These are phyloP conservation scores for Alternaria dauci DNA, from an alignment of 2,329 filamentous ascomycete genomes.

Conservation along the genomic window DNA sequence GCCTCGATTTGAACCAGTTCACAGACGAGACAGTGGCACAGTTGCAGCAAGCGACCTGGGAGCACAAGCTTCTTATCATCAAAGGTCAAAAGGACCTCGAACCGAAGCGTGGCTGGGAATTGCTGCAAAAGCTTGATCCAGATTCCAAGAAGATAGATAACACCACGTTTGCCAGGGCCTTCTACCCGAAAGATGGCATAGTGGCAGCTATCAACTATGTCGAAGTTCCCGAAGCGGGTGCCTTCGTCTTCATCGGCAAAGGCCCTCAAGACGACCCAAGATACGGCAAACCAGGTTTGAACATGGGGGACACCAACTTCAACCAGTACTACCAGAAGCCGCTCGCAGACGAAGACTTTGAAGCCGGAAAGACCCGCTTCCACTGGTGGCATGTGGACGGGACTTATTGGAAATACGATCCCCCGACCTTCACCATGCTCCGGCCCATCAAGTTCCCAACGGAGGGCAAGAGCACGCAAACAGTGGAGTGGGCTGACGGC, in stretches of 20 bases:
- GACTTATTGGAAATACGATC: not conserved
- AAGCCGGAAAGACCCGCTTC: conserved; percentile 8
- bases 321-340: conserved; percentile 9
- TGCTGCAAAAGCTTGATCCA: conserved; percentile 6
- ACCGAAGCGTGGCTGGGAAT: conserved; percentile 6
- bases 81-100: conserved; percentile 9
- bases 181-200: conserved; percentile 6
- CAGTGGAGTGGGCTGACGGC: conserved; percentile 6
- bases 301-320: conserved; percentile 8
- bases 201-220: not conserved
- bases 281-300: conserved; percentile 9
- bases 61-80: conserved; percentile 11
- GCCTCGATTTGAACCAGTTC: conserved; percentile 10
- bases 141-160: conserved; percentile 8
- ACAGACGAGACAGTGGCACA: conserved; percentile 1
- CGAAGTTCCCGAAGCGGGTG: conserved; percentile 9
- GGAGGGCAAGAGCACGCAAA: not conserved
- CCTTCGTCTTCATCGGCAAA: conserved; percentile 10
- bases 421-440: conserved; percentile 4
- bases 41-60: conserved; percentile 8
- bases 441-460: conserved; percentile 6
- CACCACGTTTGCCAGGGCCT: conserved; percentile 4
- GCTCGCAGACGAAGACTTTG: conserved; percentile 8
- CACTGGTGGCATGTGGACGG: conserved; percentile 7
- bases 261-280: conserved; percentile 6